phyloP scores from a whole-genome alignment of 345 rosid species.

The Atalantia buxifolia region DNA sequence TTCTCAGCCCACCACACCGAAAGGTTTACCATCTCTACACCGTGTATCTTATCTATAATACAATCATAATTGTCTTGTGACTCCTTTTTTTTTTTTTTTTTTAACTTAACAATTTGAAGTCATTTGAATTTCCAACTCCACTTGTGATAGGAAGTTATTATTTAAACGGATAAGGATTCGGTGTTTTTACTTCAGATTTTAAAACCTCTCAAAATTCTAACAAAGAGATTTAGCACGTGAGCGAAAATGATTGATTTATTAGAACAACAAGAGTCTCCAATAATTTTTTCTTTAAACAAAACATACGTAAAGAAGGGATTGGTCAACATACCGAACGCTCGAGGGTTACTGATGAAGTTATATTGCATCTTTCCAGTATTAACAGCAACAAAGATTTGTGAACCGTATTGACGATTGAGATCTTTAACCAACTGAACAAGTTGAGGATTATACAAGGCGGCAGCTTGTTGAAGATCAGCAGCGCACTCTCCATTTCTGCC shows the following conservation, averaged over 20 bases:
- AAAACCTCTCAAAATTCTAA: no score
- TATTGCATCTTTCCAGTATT: conserved; percentile 41
- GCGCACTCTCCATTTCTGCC: conserved; percentile 59
- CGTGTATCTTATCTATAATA: not conserved
- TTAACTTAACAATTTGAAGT: no score
- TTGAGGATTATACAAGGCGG: conserved; percentile 58
- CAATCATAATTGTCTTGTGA: not conserved
- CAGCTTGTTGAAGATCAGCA: conserved; percentile 53
- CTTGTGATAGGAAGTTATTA: no score
- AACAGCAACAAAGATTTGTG: conserved; percentile 54
- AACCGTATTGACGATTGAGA: conserved; percentile 41
- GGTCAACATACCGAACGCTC: conserved; percentile 43
- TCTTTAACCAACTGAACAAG: conserved; percentile 44
- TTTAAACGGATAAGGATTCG: no score
- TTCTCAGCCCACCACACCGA: not conserved
- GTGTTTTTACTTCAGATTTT: no score
- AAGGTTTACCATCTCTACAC: not conserved
- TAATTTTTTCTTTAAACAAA: no score
- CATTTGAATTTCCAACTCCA: no score
- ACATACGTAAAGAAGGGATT: not conserved
- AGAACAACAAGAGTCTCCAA: no score
- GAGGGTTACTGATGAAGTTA: conserved; percentile 57
- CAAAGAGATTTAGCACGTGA: no score
- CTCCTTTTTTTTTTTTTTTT: no score
- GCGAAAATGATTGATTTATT: no score